phyloP scores from a whole-genome alignment of 495 filamentous ascomycete species.

The Glutinoglossum americanum region DNA sequence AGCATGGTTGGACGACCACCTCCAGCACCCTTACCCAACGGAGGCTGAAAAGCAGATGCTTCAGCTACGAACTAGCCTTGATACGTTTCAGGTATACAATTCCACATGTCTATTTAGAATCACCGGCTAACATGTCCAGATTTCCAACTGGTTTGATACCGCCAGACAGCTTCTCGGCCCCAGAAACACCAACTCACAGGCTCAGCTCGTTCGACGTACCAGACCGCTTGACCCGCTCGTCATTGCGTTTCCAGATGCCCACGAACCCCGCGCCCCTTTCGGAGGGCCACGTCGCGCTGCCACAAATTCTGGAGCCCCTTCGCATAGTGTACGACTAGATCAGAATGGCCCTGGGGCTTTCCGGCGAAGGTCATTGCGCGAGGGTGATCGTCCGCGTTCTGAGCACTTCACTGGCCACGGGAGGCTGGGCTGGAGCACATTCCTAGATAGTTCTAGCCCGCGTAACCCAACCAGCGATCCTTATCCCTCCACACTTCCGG shows the following conservation, averaged over 20 bases:
- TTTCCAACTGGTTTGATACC: background rate
- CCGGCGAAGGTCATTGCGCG: constrained; percentile 16
- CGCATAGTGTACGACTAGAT: background rate
- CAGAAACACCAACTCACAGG: background rate
- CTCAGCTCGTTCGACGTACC: background rate
- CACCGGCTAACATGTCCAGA: background rate
- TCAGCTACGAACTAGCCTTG: constrained; percentile 49
- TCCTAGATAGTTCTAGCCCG: background rate
- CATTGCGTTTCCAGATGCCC: background rate
- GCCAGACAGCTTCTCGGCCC: background rate
- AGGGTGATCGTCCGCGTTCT: constrained; percentile 8
- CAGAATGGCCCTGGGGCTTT: background rate
- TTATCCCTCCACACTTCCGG: background rate
- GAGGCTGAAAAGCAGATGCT: constrained; percentile 77
- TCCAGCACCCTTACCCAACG: constrained; percentile 66
- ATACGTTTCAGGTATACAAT: constrained; percentile 44
- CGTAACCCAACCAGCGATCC: background rate
- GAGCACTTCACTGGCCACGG: constrained; percentile 12
- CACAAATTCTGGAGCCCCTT: background rate
- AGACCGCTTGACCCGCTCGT: constrained; percentile 12
- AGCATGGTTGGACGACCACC: constrained; percentile 57
- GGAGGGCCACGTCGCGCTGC: background rate
- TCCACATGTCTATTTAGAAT: background rate
- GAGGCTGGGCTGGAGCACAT: constrained; percentile 14
- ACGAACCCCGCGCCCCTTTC: background rate